Base-by-base conservation (phyloP, 1,284 basidiomycete genomes). In the Mycena citricolor region DNA sequence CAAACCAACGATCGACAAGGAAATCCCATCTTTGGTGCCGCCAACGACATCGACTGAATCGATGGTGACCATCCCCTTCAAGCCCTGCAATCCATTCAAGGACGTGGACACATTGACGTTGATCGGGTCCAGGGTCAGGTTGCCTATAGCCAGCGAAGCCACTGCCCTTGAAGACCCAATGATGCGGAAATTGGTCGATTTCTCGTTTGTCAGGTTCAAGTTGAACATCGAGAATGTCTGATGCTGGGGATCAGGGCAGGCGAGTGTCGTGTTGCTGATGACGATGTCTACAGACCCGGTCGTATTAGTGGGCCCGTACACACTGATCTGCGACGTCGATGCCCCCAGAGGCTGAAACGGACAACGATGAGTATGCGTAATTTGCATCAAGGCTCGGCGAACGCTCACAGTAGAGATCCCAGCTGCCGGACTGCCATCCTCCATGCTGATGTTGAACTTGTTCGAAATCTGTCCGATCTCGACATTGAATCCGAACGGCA, bases 401-500 rank as follows among this genome's bases (percentile, higher is more conserved):
- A 25, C 17, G 14, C 23, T 8, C 57, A 81, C 80, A 53, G 77
- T 86, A 32, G 71, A 72, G 44, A 79, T 70, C 21, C 70, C 76
- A 32, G 77, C 81, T 3, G 83, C 73, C 16, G 66, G 61, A 4
- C 61, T 62, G 19, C 71, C 73, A 51, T 78, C 74, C 56, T 64
- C 29, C 48, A 45, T 76, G 26, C 74, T 70, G 55, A 83, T 81
- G 32, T 74, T 79, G 61, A 85, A 83, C 44, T 70, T 67, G 60
- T 89, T 90, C 59, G 77, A 66, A 23, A 90, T 86, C 54, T 81
- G 61, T 22, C 72, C 73, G 41, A 90, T 81, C n/a, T 69, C 65
- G 11, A 90, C 40, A 20, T 68, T 66, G 64, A 90, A 90, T n/a
- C 87, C 88, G 54, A 90, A 90, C 22, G 87, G 88, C 41, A 90